These are phyloP conservation scores for Pseudogymnoascus destructans DNA, from an alignment of 2,329 filamentous ascomycete genomes.

Conservation along the genomic window DNA sequence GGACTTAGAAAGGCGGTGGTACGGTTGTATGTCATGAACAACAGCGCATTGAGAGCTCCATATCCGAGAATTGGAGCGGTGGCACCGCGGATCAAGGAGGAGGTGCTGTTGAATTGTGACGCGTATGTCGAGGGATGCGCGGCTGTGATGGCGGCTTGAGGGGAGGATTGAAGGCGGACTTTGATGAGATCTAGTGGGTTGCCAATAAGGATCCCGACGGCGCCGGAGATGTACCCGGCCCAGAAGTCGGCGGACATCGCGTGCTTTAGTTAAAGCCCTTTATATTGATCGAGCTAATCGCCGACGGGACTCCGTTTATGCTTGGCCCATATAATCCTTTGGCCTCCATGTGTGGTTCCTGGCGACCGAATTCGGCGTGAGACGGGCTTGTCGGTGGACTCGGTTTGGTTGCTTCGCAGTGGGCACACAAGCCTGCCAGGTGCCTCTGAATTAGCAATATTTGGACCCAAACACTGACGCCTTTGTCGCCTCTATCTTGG, in stretches of 20 bases:
- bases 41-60: conserved; percentile 77
- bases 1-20: conserved; percentile 50
- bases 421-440: neutral
- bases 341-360: neutral
- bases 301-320: neutral
- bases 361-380: neutral
- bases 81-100: conserved; percentile 46
- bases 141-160: conserved; percentile 15
- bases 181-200: conserved; percentile 75
- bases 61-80: conserved; percentile 82
- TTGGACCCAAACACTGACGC: neutral
- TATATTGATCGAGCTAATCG: neutral
- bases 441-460: conserved; percentile 7
- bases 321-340: neutral
- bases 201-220: conserved; percentile 73
- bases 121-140: conserved; percentile 18
- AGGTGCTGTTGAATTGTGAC: conserved; percentile 27
- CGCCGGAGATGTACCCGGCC: conserved; percentile 83
- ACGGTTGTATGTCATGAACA: conserved; percentile 85
- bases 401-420: neutral
- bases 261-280: neutral
- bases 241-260: conserved; percentile 61
- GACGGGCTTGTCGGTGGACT: neutral
- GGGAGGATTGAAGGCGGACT: conserved; percentile 54
- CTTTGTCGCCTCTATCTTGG: conserved; percentile 1